Conservation (phyloP, 768 basidiomycete genomes). For the Mrakia frigida region DNA sequence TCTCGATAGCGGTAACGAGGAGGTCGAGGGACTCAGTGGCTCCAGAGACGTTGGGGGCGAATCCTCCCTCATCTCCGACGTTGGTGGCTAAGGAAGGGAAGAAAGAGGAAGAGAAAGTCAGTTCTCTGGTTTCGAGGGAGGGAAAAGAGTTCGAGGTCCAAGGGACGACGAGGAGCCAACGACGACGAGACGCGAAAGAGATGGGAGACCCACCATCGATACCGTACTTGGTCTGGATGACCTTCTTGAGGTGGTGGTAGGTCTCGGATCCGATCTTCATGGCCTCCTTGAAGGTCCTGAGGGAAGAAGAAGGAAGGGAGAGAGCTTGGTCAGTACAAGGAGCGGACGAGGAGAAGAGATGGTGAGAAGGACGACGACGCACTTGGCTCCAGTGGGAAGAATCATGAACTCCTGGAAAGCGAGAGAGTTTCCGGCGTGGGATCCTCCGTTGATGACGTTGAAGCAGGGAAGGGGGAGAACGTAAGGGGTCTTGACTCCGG, state of each 20-base stretch:
- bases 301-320: background rate
- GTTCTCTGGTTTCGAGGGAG: no score
- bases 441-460: slow-evolving; percentile 99
- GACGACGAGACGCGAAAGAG: background rate
- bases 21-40: slow-evolving; percentile 97
- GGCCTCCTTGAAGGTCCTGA: slow-evolving; percentile 77
- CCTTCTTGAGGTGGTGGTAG: slow-evolving; percentile 97
- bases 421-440: slow-evolving; percentile 98
- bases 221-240: slow-evolving; percentile 97
- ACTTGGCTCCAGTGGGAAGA: slow-evolving; percentile 80
- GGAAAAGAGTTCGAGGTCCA: slow-evolving; percentile 10
- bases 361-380: background rate
- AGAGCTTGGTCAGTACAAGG: slow-evolving; percentile 4
- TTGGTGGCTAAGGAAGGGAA: slow-evolving; percentile 67
- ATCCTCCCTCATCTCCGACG: slow-evolving; percentile 99
- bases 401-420: slow-evolving; percentile 99
- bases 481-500: slow-evolving; percentile 90
- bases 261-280: slow-evolving; percentile 98
- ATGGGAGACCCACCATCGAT: slow-evolving; percentile 70
- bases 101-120: background rate
- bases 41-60: slow-evolving; percentile 94
- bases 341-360: background rate
- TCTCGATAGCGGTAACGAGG: slow-evolving; percentile 89
- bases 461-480: slow-evolving; percentile 87
- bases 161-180: background rate